Evolutionary conservation across 257 asterid species (phyloP).

Genomic region (Scutellaria galericulata): DNA sequence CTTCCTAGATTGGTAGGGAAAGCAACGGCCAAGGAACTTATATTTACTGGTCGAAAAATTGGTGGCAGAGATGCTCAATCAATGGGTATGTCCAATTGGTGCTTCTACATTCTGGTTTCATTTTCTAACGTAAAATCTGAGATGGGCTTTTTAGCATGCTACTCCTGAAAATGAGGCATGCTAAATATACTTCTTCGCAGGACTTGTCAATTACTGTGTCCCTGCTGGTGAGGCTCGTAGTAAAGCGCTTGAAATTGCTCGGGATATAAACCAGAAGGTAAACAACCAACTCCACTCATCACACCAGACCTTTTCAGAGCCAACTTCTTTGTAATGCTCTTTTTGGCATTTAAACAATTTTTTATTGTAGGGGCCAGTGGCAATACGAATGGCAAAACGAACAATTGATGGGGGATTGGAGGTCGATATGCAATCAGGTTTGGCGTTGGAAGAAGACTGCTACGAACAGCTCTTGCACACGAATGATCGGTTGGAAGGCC

Average conservation of each 20-base stretch:
- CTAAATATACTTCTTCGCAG: constrained; percentile 48
- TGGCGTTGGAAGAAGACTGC: constrained; percentile 83
- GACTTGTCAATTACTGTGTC: constrained; percentile 88
- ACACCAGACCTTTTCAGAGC: not conserved
- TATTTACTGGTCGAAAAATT: constrained; percentile 62
- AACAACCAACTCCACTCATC: constrained; percentile 10
- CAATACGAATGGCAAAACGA: constrained; percentile 83
- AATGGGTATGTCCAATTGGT: constrained; percentile 45
- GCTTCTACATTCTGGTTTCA: constrained; percentile 16
- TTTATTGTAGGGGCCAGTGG: constrained; percentile 79
- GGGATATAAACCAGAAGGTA: constrained; percentile 81
- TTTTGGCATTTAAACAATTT: not conserved
- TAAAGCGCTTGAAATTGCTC: constrained; percentile 87
- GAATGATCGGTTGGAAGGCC: constrained; percentile 87
- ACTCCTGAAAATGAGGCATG: constrained; percentile 6
- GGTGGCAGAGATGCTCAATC: constrained; percentile 52
- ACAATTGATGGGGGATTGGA: constrained; percentile 81
- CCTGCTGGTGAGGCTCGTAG: constrained; percentile 75
- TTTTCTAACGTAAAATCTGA: constrained; percentile 20
- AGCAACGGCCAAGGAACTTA: constrained; percentile 83
- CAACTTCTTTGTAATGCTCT: not conserved
- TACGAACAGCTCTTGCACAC: constrained; percentile 69
- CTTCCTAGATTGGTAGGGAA: constrained; percentile 94
- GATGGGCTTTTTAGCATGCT: constrained; percentile 26
- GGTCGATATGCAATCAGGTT: constrained; percentile 56